These are phyloP conservation scores for Geranium incanum DNA, from an alignment of 441 rosid species.

Conservation along the genomic window DNA sequence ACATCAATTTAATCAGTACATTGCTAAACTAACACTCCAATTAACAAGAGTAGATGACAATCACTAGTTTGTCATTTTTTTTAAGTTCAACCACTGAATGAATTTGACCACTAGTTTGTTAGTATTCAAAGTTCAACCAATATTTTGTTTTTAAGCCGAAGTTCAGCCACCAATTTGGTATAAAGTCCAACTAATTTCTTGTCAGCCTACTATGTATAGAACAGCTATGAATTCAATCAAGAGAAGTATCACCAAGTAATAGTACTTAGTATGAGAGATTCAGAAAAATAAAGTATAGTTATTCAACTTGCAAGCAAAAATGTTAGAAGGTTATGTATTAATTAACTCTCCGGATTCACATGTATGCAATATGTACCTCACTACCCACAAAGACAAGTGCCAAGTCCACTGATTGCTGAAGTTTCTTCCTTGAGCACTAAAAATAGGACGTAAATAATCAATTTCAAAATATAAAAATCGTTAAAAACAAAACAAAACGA, in stretches of 20 bases:
- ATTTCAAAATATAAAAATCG: neutral
- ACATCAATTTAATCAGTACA: neutral
- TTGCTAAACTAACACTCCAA: neutral
- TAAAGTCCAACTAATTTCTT: neutral
- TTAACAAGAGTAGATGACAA: neutral
- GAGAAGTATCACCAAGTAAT: neutral
- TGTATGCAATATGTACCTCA: conserved; percentile 37
- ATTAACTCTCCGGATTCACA: neutral
- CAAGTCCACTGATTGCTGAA: conserved; percentile 46
- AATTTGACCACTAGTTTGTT: neutral
- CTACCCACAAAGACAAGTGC: conserved; percentile 60
- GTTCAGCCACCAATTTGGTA: neutral
- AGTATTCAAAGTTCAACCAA: neutral
- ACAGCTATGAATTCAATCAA: neutral
- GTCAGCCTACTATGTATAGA: neutral
- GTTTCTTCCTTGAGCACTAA: conserved; percentile 54
- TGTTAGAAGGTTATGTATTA: neutral
- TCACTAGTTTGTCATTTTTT: neutral
- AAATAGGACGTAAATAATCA: neutral
- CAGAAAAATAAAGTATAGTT: neutral
- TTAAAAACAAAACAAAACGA: neutral
- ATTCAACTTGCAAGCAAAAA: neutral
- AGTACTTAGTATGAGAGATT: neutral
- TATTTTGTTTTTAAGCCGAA: neutral
- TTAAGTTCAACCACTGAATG: too few relatives aligned